Evolutionary conservation across 129 eudicot species (phyloP).

Genomic region (Erigeron canadensis): DNA sequence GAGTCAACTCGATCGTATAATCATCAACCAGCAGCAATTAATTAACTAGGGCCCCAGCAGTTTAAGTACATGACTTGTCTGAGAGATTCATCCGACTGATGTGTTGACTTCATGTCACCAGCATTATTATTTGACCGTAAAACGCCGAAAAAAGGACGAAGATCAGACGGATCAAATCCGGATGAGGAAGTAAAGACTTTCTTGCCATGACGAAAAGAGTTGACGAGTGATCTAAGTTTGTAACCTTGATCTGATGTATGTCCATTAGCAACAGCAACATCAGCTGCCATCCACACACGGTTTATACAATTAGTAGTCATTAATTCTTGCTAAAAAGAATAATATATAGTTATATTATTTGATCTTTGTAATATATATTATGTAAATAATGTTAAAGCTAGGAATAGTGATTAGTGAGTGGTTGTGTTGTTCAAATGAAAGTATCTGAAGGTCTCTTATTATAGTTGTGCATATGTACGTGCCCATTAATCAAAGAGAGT

Average conservation of each 20-base stretch:
- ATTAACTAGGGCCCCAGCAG: constrained; percentile 30
- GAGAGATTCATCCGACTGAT: constrained; percentile 27
- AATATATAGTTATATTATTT: too few species aligned
- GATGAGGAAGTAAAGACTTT: constrained; percentile 20
- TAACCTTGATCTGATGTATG: constrained; percentile 26
- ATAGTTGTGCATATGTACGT: too few species aligned
- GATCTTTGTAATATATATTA: not conserved
- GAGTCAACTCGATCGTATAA: not conserved
- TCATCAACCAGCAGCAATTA: not conserved
- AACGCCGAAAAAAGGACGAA: constrained; percentile 15
- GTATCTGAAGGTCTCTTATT: too few species aligned
- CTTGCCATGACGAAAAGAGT: constrained; percentile 38
- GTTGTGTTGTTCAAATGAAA: not conserved
- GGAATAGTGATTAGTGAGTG: not conserved
- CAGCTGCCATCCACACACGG: constrained; percentile 49
- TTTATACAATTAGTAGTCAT: constrained; percentile 33
- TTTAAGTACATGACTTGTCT: constrained; percentile 35
- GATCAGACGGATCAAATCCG: constrained; percentile 3
- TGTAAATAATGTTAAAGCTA: not conserved
- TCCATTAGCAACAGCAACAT: constrained; percentile 37
- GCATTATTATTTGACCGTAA: not conserved
- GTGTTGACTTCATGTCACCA: not conserved
- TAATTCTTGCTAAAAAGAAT: not conserved
- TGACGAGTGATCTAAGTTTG: constrained; percentile 29
- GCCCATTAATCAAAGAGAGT: too few species aligned